These are phyloP conservation scores for Solanum stenotomum DNA, from an alignment of 257 asterid genomes.

Conservation along the genomic window DNA sequence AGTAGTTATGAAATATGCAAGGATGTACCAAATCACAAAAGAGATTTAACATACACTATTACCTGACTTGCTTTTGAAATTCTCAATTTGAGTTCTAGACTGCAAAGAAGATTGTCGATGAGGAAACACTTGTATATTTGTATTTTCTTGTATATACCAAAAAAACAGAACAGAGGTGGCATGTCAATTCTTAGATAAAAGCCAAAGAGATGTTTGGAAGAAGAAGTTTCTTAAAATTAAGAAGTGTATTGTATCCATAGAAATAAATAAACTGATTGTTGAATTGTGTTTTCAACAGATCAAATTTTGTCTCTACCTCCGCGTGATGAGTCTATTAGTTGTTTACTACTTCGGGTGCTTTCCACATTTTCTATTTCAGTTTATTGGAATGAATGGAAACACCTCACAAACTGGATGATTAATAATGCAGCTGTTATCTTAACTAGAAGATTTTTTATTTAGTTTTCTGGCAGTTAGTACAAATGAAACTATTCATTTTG, in stretches of 20 bases:
- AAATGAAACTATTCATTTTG: background rate
- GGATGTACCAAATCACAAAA: background rate
- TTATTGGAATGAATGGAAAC: background rate
- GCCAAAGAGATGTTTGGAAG: background rate
- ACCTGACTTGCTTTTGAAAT: background rate
- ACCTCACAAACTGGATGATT: background rate
- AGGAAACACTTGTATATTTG: background rate
- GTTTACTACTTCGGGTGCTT: background rate
- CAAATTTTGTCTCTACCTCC: background rate
- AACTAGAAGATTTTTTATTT: background rate
- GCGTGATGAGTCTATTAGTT: background rate
- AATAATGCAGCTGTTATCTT: background rate
- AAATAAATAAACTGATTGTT: background rate
- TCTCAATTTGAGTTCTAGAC: background rate
- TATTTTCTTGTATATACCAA: background rate
- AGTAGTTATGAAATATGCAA: background rate
- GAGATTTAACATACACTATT: background rate
- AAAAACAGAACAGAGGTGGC: background rate
- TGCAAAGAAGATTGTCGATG: background rate
- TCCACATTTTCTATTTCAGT: background rate
- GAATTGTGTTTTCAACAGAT: background rate
- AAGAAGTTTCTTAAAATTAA: background rate
- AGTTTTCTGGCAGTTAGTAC: background rate
- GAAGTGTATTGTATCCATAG: background rate
- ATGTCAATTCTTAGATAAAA: background rate